Base-by-base conservation (phyloP, 2,329 filamentous ascomycete genomes). In the Plenodomus lindquistii region DNA sequence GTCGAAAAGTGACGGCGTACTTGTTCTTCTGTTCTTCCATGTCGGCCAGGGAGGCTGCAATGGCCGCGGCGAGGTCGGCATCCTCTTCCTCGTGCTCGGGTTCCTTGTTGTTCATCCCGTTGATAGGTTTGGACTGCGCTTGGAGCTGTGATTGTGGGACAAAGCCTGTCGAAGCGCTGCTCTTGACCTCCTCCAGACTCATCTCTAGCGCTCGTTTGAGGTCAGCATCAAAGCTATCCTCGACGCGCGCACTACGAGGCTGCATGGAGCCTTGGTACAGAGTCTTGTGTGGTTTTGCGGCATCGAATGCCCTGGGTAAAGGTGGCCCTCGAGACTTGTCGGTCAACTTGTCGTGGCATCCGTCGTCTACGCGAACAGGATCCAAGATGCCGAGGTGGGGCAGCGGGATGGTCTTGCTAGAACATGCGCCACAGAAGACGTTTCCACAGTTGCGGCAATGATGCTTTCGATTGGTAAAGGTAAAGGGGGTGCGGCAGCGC, bases 1-100 rank as follows among this genome's bases (percentile, higher is more conserved):
- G 85, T 69, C 94, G 95, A 62, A 97, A 81, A 2, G 85, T 85
- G 4, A 88, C 89, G 1, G 91, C 85, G 70, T 97, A 91, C 60
- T 86, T 86, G 74, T 93, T 88, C 79, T 99, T 97, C 71, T 99
- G 93, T 71, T 97, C 89, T 73, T 99, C 94, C 91, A 97, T 97
- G 67, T 99, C 94, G 19, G 89, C 88, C 49, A 99, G 72, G 4
- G 94, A 97, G 16, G 95, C 92, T 29, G 92, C 93, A 67, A 99
- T 97, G 3, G 94, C 94, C 20, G 93, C 91, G 69, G 94, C 95
- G 21, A 99, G 76, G 64, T 97, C 93, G 0, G 90, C 87, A 66
- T 99, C 94, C 46, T 97, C 92, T 46, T 97, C 92, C 47, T 96
- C 91, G 44, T 96, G 91, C 2, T 83, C 84, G 9, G 71, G 56